Percentiles rank a stretch among this genome's conserved stretches.
phyloP scores from a whole-genome alignment of 75 land plant genomes.

The Pseudotsuga menziesii region DNA sequence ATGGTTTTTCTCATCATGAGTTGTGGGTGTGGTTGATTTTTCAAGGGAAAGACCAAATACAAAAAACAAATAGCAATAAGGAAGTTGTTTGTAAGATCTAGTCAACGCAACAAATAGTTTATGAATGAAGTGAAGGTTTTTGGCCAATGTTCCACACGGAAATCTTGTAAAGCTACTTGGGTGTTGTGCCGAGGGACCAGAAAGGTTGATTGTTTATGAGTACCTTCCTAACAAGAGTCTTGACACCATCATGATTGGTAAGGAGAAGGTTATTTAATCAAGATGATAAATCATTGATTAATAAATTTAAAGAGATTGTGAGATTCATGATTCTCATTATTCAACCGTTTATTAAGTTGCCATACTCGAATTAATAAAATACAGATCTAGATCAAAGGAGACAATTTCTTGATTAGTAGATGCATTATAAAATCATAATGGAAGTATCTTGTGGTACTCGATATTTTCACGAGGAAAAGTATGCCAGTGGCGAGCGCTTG shows the following conservation, averaged over 20 bases:
- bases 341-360: no score
- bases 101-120: conserved; percentile 48
- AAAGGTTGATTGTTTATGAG: conserved; percentile 58
- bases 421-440: no score
- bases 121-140: conserved; percentile 48
- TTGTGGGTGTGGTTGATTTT: not conserved
- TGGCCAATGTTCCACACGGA: conserved; percentile 55
- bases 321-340: not conserved
- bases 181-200: conserved; percentile 51
- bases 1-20: no score
- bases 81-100: conserved; percentile 23
- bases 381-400: no score
- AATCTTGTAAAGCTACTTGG: conserved; percentile 62
- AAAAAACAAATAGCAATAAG: conserved; percentile 48
- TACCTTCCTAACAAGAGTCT: conserved; percentile 53
- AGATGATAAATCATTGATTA: no score
- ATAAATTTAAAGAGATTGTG: not conserved
- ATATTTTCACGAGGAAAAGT: no score
- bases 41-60: conserved; percentile 43
- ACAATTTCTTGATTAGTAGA: no score
- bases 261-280: not conserved
- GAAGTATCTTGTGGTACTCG: no score
- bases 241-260: conserved; percentile 44
- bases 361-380: no score
- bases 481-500: no score